Conservation (phyloP, 768 basidiomycete genomes). For the Coprinopsis marcescibilis region DNA sequence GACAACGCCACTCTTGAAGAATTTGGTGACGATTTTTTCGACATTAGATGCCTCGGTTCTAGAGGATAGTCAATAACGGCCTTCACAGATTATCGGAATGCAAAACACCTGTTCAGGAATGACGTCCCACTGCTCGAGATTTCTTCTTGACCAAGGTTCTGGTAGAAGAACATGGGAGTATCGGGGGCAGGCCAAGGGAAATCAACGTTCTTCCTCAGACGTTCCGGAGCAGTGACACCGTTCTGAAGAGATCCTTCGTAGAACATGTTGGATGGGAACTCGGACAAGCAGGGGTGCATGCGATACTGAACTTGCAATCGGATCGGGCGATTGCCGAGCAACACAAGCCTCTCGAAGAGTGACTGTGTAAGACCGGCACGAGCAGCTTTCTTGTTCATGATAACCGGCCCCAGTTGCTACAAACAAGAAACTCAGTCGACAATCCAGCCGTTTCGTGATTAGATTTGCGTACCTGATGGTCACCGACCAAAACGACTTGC, state of each 20-base stretch:
- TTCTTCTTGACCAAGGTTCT: slow-evolving; percentile 98
- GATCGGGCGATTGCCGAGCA: slow-evolving; percentile 93
- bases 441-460: too few species aligned
- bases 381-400: slow-evolving; percentile 99
- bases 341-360: slow-evolving; percentile 93
- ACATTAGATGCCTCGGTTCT: slow-evolving; percentile 99
- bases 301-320: slow-evolving; percentile 99
- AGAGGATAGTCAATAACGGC: slow-evolving; percentile 5
- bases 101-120: slow-evolving; percentile 83
- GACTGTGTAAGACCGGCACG: slow-evolving; percentile 98
- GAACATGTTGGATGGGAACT: slow-evolving; percentile 99
- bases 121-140: slow-evolving; percentile 98
- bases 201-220: slow-evolving; percentile 95
- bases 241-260: slow-evolving; percentile 99
- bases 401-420: slow-evolving; percentile 98
- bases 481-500: slow-evolving; percentile 96
- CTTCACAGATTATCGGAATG: slow-evolving; percentile 11
- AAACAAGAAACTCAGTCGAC: too few species aligned
- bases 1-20: slow-evolving; percentile 98
- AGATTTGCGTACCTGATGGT: too few species aligned
- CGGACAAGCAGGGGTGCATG: slow-evolving; percentile 99
- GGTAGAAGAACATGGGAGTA: slow-evolving; percentile 99
- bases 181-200: slow-evolving; percentile 98
- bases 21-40: slow-evolving; percentile 99
- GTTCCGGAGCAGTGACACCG: slow-evolving; percentile 97